phyloP scores from a whole-genome alignment of 305 asterid genomes.

The Plantago rigida region DNA sequence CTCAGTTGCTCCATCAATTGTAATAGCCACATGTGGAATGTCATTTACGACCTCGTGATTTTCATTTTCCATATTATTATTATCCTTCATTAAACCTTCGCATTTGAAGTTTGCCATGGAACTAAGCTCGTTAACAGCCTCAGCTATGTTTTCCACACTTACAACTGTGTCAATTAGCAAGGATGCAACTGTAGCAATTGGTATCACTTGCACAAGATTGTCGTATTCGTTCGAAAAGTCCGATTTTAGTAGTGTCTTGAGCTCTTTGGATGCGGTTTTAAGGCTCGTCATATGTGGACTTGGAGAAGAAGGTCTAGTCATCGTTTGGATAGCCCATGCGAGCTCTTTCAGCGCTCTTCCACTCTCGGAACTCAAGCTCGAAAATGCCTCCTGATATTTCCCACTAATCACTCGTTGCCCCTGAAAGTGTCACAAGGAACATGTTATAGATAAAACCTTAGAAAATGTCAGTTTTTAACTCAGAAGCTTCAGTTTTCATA shows the following conservation, averaged over 20 bases:
- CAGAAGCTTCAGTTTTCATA: too few relatives aligned
- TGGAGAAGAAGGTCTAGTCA: conserved; percentile 41
- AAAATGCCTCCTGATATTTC: conserved; percentile 30
- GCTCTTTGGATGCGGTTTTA: conserved; percentile 35
- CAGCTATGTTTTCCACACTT: conserved; percentile 42
- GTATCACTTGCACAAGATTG: conserved; percentile 36
- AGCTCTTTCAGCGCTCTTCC: conserved; percentile 54
- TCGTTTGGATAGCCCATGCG: conserved; percentile 38
- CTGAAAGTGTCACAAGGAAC: conserved; percentile 24
- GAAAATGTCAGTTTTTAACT: too few relatives aligned
- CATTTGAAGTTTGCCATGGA: conserved; percentile 42
- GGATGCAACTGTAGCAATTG: conserved; percentile 49
- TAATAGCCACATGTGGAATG: conserved; percentile 22
- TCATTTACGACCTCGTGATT: conserved; percentile 1
- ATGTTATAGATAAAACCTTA: background rate
- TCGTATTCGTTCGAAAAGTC: conserved; percentile 28
- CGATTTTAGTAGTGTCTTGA: conserved; percentile 38
- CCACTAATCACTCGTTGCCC: conserved; percentile 35
- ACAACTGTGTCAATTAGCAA: conserved; percentile 43
- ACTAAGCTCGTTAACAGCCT: conserved; percentile 49
- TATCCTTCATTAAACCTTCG: conserved; percentile 4
- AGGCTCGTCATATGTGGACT: conserved; percentile 34
- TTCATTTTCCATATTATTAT: background rate
- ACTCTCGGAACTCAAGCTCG: conserved; percentile 45
- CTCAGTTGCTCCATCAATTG: conserved; percentile 25